Percentiles rank a stretch among this genome's conserved stretches.
phyloP scores from a whole-genome alignment of 192 early-diverging fungal genomes.

The Diversispora epigaea region DNA sequence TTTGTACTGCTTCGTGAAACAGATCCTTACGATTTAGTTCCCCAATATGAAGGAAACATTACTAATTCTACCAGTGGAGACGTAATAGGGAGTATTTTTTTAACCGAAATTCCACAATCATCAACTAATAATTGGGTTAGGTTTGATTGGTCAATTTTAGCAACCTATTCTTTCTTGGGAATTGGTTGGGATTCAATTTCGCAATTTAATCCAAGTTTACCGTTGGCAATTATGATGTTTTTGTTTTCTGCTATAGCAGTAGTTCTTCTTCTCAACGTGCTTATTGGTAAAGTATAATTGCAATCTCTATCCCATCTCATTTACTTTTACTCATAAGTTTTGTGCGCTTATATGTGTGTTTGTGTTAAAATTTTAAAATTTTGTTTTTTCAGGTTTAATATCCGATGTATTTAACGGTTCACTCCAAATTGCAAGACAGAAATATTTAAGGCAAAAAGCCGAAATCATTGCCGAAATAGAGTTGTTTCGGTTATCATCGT shows the following conservation, averaged over 20 bases:
- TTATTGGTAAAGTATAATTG: neutral
- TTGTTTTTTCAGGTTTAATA: neutral
- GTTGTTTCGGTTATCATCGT: neutral
- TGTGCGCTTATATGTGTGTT: neutral
- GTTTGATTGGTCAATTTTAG: neutral
- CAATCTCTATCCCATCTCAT: neutral
- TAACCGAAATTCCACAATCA: neutral
- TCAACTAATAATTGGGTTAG: neutral
- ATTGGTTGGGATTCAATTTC: neutral
- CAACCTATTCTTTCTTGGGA: constrained; percentile 7
- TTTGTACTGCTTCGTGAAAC: neutral
- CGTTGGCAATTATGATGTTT: neutral
- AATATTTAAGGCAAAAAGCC: neutral
- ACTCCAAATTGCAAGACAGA: neutral
- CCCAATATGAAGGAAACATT: neutral
- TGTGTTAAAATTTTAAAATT: neutral
- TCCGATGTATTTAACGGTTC: neutral
- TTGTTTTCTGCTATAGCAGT: neutral
- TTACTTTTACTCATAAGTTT: neutral
- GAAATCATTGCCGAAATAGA: constrained; percentile 10
- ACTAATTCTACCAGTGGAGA: neutral
- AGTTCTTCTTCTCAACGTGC: neutral
- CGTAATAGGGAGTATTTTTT: neutral
- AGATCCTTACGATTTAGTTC: neutral
- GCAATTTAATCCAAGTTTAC: neutral